Evolutionary conservation across 257 asterid genomes (phyloP).

Genomic region (Solanum medicagineum): DNA sequence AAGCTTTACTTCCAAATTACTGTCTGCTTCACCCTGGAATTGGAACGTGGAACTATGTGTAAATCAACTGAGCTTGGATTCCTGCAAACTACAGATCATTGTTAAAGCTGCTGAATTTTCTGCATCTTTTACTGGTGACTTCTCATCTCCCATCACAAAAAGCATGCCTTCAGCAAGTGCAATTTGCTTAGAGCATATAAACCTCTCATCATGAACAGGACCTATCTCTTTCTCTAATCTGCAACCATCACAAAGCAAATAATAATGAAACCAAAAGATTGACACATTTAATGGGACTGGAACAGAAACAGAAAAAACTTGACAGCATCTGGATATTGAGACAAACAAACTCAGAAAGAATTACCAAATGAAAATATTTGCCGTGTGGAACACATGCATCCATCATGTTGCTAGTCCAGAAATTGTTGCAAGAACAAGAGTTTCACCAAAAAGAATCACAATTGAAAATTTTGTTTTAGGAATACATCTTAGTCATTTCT

Average conservation of each 20-base stretch:
- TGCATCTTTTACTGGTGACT: slow-evolving; percentile 43
- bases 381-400: background rate
- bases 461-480: too few species aligned
- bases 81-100: slow-evolving; percentile 36
- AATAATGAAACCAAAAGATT: background rate
- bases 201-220: slow-evolving; percentile 43
- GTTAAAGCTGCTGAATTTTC: slow-evolving; percentile 73
- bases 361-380: background rate
- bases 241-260: slow-evolving; percentile 9
- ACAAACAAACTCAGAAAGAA: background rate
- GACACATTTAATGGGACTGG: background rate
- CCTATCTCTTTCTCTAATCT: slow-evolving; percentile 49
- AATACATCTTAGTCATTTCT: too few species aligned
- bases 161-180: slow-evolving; percentile 12
- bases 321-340: background rate
- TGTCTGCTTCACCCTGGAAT: slow-evolving; percentile 28
- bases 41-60: background rate
- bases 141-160: slow-evolving; percentile 34
- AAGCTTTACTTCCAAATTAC: background rate
- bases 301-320: background rate
- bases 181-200: slow-evolving; percentile 47
- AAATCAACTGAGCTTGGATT: slow-evolving; percentile 17
- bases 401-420: background rate
- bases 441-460: background rate
- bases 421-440: background rate